Evolutionary conservation across 176 grass and related monocot species (phyloP).

Genomic region (Rhynchospora breviuscula): DNA sequence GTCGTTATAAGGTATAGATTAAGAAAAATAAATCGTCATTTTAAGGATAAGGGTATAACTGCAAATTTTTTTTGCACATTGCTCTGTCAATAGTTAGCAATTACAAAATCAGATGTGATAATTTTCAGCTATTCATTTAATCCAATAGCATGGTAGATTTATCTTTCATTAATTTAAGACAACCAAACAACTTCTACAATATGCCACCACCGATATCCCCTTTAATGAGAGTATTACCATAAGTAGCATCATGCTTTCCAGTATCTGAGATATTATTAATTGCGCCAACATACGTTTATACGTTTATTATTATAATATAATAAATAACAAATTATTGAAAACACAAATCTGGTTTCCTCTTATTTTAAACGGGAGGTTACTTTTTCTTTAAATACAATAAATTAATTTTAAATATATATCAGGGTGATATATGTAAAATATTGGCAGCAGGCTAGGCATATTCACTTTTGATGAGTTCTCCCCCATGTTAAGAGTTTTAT

Average conservation of each 20-base stretch:
- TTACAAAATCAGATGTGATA: too few relatives aligned
- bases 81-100: too few relatives aligned
- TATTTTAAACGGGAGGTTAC: neutral
- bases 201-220: neutral
- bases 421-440: neutral
- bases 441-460: neutral
- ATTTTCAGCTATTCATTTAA: too few relatives aligned
- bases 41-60: too few relatives aligned
- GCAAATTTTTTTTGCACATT: too few relatives aligned
- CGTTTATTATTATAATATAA: too few relatives aligned
- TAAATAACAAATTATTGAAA: neutral
- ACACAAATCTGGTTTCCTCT: neutral
- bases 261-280: neutral
- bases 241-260: neutral
- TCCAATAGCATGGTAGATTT: neutral
- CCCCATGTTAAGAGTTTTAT: neutral
- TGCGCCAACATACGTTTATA: neutral
- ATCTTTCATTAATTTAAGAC: neutral
- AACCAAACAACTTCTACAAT: neutral
- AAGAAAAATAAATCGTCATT: too few relatives aligned
- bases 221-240: neutral
- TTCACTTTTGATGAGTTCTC: neutral
- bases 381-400: neutral
- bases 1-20: too few relatives aligned
- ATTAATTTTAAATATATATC: neutral